These are phyloP conservation scores for Eremochloa ophiuroides DNA, from an alignment of 176 grass and related monocot species.

Conservation along the genomic window DNA sequence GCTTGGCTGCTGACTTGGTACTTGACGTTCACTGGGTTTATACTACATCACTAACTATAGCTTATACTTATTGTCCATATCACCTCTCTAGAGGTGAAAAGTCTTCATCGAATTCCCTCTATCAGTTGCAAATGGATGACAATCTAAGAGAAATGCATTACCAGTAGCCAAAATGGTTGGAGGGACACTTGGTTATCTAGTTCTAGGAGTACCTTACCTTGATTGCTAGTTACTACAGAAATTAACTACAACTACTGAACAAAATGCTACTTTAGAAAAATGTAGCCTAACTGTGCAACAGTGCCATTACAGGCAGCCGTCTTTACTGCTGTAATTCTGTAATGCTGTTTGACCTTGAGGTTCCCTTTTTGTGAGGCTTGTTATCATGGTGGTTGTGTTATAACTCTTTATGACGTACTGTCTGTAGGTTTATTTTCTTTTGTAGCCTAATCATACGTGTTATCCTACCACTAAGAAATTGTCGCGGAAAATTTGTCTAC, in stretches of 20 bases:
- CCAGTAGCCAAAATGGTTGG: neutral
- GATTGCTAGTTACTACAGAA: slow-evolving; percentile 4
- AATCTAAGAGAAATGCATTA: slow-evolving; percentile 1
- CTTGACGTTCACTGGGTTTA: neutral
- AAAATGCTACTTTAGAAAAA: neutral
- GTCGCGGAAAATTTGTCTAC: too few relatives aligned
- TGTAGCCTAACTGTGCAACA: slow-evolving; percentile 7
- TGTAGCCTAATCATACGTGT: too few relatives aligned
- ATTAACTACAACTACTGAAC: slow-evolving; percentile 11
- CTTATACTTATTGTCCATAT: slow-evolving; percentile 1
- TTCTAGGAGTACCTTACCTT: slow-evolving; percentile 15
- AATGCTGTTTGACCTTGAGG: neutral
- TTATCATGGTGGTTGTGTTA: too few relatives aligned
- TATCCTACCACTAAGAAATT: too few relatives aligned
- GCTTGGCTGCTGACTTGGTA: slow-evolving; percentile 20
- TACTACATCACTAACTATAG: slow-evolving; percentile 25
- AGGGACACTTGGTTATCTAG: neutral
- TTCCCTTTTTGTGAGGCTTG: neutral
- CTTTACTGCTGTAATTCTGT: neutral
- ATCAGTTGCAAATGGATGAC: slow-evolving; percentile 8
- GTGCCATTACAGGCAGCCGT: neutral
- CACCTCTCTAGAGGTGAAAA: neutral
- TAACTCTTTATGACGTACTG: too few relatives aligned
- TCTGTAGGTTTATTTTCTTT: too few relatives aligned
- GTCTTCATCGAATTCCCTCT: neutral